phyloP scores from a whole-genome alignment of 2,329 filamentous ascomycete species.

The Aspergillus niger region DNA sequence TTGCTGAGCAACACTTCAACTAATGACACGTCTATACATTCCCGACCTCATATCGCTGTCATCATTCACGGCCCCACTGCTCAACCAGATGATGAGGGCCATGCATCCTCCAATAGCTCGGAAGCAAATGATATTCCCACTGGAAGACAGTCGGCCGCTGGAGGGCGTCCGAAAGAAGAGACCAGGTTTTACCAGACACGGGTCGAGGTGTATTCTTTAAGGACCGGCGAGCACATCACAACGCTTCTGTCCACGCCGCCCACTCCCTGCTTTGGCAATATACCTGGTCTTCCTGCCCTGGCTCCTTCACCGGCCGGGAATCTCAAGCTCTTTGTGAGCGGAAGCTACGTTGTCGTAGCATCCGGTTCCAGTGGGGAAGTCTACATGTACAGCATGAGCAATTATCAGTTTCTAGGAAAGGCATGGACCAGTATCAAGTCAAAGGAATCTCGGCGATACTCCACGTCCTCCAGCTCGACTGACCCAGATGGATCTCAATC shows the following conservation, averaged over 20 bases:
- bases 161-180: constrained; percentile 32
- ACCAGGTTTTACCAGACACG: constrained; percentile 70
- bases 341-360: constrained; percentile 70
- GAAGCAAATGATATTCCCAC: constrained; percentile 38
- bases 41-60: constrained; percentile 75
- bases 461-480: constrained; percentile 49
- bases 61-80: constrained; percentile 76
- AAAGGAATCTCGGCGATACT: constrained; percentile 46
- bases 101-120: constrained; percentile 35
- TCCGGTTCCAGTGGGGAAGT: constrained; percentile 86
- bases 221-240: constrained; percentile 69
- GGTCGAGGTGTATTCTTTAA: constrained; percentile 85
- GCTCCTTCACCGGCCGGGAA: constrained; percentile 71
- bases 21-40: constrained; percentile 54
- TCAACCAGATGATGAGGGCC: constrained; percentile 47
- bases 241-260: constrained; percentile 73
- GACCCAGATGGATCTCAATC: constrained; percentile 46
- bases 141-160: constrained; percentile 25
- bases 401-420: constrained; percentile 76
- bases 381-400: constrained; percentile 66
- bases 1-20: constrained; percentile 70
- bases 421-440: constrained; percentile 84
- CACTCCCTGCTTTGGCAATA: constrained; percentile 59
- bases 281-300: constrained; percentile 63
- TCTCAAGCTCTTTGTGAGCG: constrained; percentile 71